phyloP scores from a whole-genome alignment of 352 stramenopile genomes.

The Phytophthora boehmeriae region DNA sequence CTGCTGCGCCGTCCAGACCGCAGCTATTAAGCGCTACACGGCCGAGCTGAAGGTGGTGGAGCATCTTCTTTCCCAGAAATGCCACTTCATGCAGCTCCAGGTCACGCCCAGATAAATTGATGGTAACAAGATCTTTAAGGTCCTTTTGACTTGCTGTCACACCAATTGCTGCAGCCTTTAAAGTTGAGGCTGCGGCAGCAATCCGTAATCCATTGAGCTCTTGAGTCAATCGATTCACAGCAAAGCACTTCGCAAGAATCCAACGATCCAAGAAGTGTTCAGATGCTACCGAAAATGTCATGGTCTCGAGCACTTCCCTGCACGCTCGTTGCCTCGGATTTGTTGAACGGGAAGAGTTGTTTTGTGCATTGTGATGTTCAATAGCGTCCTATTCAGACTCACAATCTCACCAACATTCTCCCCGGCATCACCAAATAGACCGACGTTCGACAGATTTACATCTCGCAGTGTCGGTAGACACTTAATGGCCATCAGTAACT shows the following conservation, averaged over 20 bases:
- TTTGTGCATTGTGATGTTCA: constrained; percentile 66
- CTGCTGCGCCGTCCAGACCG: constrained; percentile 54
- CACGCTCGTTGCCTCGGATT: constrained; percentile 45
- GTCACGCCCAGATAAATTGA: constrained; percentile 56
- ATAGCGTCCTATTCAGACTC: constrained; percentile 59
- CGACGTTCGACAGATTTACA: constrained; percentile 60
- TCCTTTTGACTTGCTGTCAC: constrained; percentile 19
- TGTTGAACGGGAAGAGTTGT: constrained; percentile 49
- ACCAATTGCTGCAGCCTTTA: constrained; percentile 11
- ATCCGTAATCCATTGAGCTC: constrained; percentile 63
- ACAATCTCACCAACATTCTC: constrained; percentile 67
- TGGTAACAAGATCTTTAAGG: constrained; percentile 36
- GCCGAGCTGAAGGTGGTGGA: constrained; percentile 68
- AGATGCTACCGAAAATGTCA: constrained; percentile 33
- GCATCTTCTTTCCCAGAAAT: constrained; percentile 73
- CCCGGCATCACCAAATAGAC: constrained; percentile 60
- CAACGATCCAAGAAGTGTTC: constrained; percentile 66
- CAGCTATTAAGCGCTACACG: constrained; percentile 69
- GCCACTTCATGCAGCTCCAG: constrained; percentile 64
- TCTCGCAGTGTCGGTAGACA: constrained; percentile 57
- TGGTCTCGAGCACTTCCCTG: constrained; percentile 26
- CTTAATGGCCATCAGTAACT: constrained; percentile 59
- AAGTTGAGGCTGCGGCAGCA: constrained; percentile 16
- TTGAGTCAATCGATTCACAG: constrained; percentile 64
- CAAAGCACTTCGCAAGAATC: constrained; percentile 72